Conservation (phyloP, 176 grass and related monocot species). For the Aegilops speltoides region DNA sequence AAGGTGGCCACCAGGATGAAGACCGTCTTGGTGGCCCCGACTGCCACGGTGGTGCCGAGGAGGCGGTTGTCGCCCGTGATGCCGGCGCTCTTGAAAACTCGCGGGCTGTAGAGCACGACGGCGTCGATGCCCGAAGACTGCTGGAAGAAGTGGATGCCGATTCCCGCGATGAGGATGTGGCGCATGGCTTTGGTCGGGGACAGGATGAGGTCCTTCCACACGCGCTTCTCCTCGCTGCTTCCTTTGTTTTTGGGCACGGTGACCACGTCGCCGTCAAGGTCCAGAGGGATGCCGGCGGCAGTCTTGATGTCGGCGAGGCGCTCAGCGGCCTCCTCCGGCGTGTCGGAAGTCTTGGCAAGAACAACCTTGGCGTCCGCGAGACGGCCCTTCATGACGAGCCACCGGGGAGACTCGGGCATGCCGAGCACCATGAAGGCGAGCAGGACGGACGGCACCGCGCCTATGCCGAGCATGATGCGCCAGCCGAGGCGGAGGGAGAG, state of each 20-base stretch:
- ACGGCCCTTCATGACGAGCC: constrained; percentile 78
- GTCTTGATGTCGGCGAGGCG: constrained; percentile 68
- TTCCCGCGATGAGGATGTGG: constrained; percentile 41
- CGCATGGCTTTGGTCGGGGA: constrained; percentile 51
- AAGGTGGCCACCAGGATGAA: constrained; percentile 86
- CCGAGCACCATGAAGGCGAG: constrained; percentile 58
- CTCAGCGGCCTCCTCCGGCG: constrained; percentile 59
- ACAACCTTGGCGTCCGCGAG: constrained; percentile 63
- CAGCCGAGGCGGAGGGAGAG: constrained; percentile 42
- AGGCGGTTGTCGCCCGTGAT: constrained; percentile 37
- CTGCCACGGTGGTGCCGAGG: constrained; percentile 68
- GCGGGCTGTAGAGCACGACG: constrained; percentile 85
- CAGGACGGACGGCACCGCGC: constrained; percentile 62
- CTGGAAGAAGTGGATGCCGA: constrained; percentile 92
- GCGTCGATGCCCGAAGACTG: constrained; percentile 82
- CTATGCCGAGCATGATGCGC: constrained; percentile 82
- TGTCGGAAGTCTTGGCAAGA: constrained; percentile 58
- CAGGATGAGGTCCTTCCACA: constrained; percentile 76
- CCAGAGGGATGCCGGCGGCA: constrained; percentile 57
- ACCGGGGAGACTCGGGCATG: constrained; percentile 88
- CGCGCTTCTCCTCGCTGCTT: constrained; percentile 31
- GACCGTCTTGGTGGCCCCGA: constrained; percentile 73
- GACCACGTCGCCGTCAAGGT: constrained; percentile 65
- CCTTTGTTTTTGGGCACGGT: constrained; percentile 29
- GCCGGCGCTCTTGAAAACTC: constrained; percentile 61